A percentile compares a stretch with the other conserved stretches of the same genome.
phyloP scores from a whole-genome alignment of 768 basidiomycete species.

The Phylloporus sp. region DNA sequence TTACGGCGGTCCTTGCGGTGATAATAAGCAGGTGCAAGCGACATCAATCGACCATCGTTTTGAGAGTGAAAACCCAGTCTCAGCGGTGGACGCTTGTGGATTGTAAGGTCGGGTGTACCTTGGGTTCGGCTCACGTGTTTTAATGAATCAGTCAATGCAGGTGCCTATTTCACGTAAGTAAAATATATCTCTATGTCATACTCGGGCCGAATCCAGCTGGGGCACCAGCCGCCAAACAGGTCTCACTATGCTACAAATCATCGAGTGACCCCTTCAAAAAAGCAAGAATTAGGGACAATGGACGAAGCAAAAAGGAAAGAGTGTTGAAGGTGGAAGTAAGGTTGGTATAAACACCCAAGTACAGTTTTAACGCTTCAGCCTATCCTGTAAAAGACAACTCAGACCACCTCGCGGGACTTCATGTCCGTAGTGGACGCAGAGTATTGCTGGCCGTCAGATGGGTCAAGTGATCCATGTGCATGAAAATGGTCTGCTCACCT shows the following conservation, averaged over 20 bases:
- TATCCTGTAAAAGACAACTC: not conserved
- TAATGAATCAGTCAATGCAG: not conserved
- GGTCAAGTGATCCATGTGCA: not conserved
- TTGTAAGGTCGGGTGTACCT: not conserved
- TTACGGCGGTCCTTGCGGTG: too few relatives aligned
- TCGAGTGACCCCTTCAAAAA: slow-evolving; percentile 4
- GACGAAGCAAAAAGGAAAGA: slow-evolving; percentile 4
- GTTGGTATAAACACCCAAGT: not conserved
- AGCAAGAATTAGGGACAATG: not conserved
- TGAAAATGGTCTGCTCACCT: slow-evolving; percentile 15
- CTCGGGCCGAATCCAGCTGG: slow-evolving; percentile 8
- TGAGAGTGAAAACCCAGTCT: not conserved
- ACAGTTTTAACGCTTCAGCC: slow-evolving; percentile 1
- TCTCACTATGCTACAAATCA: slow-evolving; percentile 15
- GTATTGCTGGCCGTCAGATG: slow-evolving; percentile 11
- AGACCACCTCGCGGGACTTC: slow-evolving; percentile 23
- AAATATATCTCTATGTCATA: not conserved
- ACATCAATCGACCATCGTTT: too few relatives aligned
- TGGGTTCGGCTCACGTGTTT: not conserved
- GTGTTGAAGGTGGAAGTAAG: not conserved
- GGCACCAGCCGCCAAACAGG: slow-evolving; percentile 11
- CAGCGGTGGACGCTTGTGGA: too few relatives aligned
- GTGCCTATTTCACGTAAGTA: not conserved
- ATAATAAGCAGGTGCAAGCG: too few relatives aligned
- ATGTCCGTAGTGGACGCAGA: slow-evolving; percentile 15